Evolutionary conservation across 2,329 filamentous ascomycete genomes (phyloP).

Genomic region (Ascochyta koolunga): DNA sequence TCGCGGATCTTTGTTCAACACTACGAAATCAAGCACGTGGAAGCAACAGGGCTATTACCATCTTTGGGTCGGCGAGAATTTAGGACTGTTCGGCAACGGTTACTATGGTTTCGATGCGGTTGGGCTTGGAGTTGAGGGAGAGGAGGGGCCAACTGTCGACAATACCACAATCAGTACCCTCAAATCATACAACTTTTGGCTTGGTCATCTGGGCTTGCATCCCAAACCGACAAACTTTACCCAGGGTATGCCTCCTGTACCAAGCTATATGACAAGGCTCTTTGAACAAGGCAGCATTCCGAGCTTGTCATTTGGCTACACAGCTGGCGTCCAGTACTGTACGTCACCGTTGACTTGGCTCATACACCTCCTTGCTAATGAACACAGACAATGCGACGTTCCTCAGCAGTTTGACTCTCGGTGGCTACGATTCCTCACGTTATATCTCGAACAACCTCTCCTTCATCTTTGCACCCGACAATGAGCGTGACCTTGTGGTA

Average conservation of each 20-base stretch:
- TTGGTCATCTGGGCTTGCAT: constrained; percentile 57
- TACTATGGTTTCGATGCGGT: constrained; percentile 65
- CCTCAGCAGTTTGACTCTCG: constrained; percentile 64
- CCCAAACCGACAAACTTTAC: constrained; percentile 58
- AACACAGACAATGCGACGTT: constrained; percentile 41
- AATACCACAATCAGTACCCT: constrained; percentile 52
- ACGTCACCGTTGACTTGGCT: constrained; percentile 34
- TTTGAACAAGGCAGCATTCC: constrained; percentile 65
- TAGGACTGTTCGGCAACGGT: constrained; percentile 66
- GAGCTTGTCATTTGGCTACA: constrained; percentile 77
- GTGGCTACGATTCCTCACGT: constrained; percentile 71
- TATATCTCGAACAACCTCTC: constrained; percentile 65
- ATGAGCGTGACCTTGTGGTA: constrained; percentile 66
- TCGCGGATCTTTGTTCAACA: constrained; percentile 66
- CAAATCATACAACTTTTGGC: constrained; percentile 50
- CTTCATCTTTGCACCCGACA: constrained; percentile 63
- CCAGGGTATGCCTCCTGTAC: constrained; percentile 60
- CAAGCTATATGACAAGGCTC: constrained; percentile 59
- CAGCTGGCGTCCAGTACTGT: constrained; percentile 76
- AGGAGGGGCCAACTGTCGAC: constrained; percentile 49
- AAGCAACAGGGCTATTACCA: constrained; percentile 64
- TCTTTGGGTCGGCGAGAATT: constrained; percentile 62
- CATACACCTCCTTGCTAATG: constrained; percentile 8
- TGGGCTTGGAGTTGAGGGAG: constrained; percentile 48
- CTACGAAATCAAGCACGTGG: constrained; percentile 63